A percentile compares a stretch with the other conserved stretches of the same genome.
Evolutionary conservation across 83 land plant species (phyloP).

Genomic region (Larix sibirica): DNA sequence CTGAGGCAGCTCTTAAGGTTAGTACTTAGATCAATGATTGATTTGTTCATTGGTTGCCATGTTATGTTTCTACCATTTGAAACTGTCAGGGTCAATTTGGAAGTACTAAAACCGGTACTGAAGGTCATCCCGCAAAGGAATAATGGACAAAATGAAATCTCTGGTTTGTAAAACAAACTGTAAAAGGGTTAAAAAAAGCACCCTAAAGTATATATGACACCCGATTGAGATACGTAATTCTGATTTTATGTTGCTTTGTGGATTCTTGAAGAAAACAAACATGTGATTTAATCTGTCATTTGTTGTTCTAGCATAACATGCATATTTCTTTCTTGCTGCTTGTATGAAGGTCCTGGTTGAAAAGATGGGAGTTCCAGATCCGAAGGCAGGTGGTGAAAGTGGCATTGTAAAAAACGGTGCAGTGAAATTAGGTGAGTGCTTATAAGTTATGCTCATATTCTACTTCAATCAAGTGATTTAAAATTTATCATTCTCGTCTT

Average conservation of each 20-base stretch:
- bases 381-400: constrained; percentile 21
- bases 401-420: constrained; percentile 7
- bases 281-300: background rate
- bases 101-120: background rate
- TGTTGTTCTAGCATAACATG: background rate
- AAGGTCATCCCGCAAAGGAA: background rate
- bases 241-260: background rate
- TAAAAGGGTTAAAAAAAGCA: background rate
- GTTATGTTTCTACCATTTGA: background rate
- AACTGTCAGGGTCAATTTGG: background rate
- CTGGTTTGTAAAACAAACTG: background rate
- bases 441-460: background rate
- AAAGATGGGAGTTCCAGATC: constrained; percentile 90
- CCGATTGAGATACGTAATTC: background rate
- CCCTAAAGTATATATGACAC: background rate
- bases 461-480: no score
- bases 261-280: no score
- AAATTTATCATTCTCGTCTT: background rate
- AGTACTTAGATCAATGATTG: no score
- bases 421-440: constrained; percentile 53
- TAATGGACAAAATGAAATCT: background rate
- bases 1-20: constrained; percentile 97
- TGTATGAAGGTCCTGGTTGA: constrained; percentile 79
- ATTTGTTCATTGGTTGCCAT: background rate
- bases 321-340: background rate